A percentile compares a stretch with the other conserved stretches of the same genome.
phyloP scores from a whole-genome alignment of 1,284 basidiomycete genomes.

The Caloboletus inedulis region DNA sequence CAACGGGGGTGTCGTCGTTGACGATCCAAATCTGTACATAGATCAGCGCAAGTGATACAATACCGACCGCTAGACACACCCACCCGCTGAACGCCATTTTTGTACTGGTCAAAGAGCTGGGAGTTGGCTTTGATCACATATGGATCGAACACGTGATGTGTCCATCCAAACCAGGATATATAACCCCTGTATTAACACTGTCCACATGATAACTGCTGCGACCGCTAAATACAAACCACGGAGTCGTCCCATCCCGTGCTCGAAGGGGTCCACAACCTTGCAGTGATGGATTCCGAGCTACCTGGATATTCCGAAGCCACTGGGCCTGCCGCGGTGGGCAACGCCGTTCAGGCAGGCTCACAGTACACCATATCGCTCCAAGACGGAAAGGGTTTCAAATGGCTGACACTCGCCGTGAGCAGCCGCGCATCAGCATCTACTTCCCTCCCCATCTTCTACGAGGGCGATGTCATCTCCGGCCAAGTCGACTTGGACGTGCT shows the following conservation, averaged over 20 bases:
- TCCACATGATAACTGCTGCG: background rate
- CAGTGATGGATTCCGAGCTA: background rate
- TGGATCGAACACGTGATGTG: conserved; percentile 13
- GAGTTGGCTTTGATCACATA: background rate
- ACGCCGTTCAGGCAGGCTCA: conserved; percentile 7
- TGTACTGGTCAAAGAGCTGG: background rate
- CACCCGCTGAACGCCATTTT: conserved; percentile 20
- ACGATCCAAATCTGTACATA: conserved; percentile 18
- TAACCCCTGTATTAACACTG: conserved; percentile 13
- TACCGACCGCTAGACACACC: conserved; percentile 9
- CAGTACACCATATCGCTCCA: conserved; percentile 40
- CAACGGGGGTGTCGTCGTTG: conserved; percentile 25
- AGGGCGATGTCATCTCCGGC: conserved; percentile 45
- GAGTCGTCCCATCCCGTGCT: too few species aligned
- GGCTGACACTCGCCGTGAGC: conserved; percentile 42
- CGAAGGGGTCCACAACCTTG: background rate
- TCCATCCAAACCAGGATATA: background rate
- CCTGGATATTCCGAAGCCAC: background rate
- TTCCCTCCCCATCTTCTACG: conserved; percentile 40
- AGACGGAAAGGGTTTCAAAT: conserved; percentile 38
- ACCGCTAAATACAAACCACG: background rate
- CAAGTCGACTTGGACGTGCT: conserved; percentile 43
- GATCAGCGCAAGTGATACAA: conserved; percentile 9
- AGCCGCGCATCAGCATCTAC: conserved; percentile 38
- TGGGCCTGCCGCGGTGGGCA: background rate